These are phyloP conservation scores for Wickerhamomyces alni DNA, from an alignment of 805 yeast species.

Conservation along the genomic window DNA sequence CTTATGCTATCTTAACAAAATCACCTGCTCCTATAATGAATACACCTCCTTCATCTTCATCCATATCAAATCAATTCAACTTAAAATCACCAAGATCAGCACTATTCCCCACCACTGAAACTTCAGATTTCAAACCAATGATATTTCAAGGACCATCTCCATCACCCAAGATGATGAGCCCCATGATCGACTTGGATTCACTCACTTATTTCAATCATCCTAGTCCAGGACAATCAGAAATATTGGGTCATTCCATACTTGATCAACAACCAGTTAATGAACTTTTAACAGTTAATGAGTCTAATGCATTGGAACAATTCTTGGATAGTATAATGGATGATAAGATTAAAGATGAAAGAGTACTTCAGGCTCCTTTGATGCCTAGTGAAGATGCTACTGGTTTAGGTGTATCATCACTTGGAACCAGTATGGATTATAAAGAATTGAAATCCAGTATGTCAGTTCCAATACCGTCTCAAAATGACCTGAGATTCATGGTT, in stretches of 20 bases:
- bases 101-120: not conserved
- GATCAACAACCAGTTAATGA: conserved; percentile 9
- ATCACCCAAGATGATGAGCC: conserved; percentile 1
- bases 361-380: conserved; percentile 1
- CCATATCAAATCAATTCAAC: no score
- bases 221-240: not conserved
- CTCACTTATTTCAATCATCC: conserved; percentile 11
- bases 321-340: conserved; percentile 24
- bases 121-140: not conserved
- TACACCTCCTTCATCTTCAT: conserved; percentile 2
- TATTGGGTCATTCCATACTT: not conserved
- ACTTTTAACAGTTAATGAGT: conserved; percentile 21
- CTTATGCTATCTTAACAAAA: conserved; percentile 22
- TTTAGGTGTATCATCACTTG: no score
- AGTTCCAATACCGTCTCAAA: no score
- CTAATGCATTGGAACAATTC: conserved; percentile 22
- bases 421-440: no score
- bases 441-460: conserved; percentile 1
- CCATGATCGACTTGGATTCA: conserved; percentile 11
- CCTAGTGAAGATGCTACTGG: no score
- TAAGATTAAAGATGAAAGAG: conserved; percentile 5
- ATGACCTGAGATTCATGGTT: no score
- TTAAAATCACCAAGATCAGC: not conserved
- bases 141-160: not conserved
- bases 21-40: conserved; percentile 12